A percentile compares a stretch with the other conserved stretches of the same genome.
These are phyloP conservation scores for Clarireedia monteithiana DNA, from an alignment of 2,329 filamentous ascomycete species.

Conservation along the genomic window DNA sequence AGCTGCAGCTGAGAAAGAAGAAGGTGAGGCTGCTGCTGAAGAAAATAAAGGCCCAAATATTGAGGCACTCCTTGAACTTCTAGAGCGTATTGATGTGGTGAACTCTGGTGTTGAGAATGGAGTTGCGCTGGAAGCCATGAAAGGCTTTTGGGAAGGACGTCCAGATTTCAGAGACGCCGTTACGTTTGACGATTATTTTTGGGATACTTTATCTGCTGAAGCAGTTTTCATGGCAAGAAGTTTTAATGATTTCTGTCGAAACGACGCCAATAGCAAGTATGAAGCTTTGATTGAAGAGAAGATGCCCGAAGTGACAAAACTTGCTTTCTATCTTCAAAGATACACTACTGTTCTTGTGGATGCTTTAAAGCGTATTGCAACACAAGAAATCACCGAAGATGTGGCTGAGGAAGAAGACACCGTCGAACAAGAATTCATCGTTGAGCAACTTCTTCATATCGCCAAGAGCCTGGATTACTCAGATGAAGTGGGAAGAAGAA, in stretches of 20 bases:
- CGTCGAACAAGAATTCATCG: conserved; percentile 87
- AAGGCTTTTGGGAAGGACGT: conserved; percentile 89
- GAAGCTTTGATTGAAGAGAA: conserved; percentile 80
- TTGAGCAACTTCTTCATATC: conserved; percentile 91
- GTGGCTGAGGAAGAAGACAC: conserved; percentile 68
- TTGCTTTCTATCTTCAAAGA: conserved; percentile 78
- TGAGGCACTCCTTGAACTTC: conserved; percentile 78
- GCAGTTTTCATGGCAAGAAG: conserved; percentile 84
- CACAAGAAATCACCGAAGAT: conserved; percentile 44
- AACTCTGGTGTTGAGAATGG: conserved; percentile 86
- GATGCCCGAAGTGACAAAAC: conserved; percentile 85
- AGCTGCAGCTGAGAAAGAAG: conserved; percentile 49
- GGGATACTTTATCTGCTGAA: conserved; percentile 75
- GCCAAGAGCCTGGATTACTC: conserved; percentile 89
- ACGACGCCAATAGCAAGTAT: conserved; percentile 64
- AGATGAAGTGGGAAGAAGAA: conserved; percentile 90
- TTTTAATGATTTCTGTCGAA: conserved; percentile 88
- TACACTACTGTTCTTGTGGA: conserved; percentile 66
- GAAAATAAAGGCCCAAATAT: conserved; percentile 59
- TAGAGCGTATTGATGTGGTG: conserved; percentile 89
- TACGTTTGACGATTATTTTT: conserved; percentile 66
- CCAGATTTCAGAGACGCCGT: conserved; percentile 72
- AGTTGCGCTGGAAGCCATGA: conserved; percentile 89
- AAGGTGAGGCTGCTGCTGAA: conserved; percentile 34
- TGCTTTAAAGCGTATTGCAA: conserved; percentile 48